Base-by-base conservation (phyloP, 208 protist genomes). In the Leishmania arabica region DNA sequence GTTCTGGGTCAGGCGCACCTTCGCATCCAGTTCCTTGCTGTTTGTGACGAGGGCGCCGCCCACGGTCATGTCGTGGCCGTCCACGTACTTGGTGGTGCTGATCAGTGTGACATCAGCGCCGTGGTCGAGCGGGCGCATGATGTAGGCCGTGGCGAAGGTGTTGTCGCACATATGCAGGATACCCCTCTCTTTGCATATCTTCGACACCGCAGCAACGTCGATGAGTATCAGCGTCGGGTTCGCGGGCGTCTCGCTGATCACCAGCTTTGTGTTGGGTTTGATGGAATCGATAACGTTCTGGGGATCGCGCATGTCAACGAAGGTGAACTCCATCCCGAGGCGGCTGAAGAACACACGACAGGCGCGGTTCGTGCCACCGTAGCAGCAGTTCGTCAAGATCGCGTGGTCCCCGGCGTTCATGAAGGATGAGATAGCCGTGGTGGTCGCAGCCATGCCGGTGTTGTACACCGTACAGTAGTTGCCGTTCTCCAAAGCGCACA, bases 21-120 rank as follows among this genome's bases (percentile, higher is more conserved):
- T 93, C 17, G 91, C 91, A 77, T 92, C 92, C 24, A 98, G 62
- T 54, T 96, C 95, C 78, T 98, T 95, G 80, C 76, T 77, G 65
- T 93, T 94, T 40, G 77, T 92, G 17, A 95, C 88, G 40, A 96
- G 83, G 49, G 95, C 91, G 47, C 99, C 99, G 70, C 94, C 95
- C 76, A 99, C 93, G 21, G 96, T 98, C 88, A 99, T 98, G 81
- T 96, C 95, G 86, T 99, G 98, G 77, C 99, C 98, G 81, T 99
- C 98, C 53, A 99, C 89, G 85, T 98, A 99, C 91, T 99, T 99
- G 75, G 98, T 99, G 31, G 98, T 97, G 78, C 95, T 99, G 86
- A 99, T 96, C 24, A 99, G 86, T 4, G 98, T 98, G 37, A 99
- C 88, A 79, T 99, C 98, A n/a, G 96, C 98, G 81, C 98, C 99